Evolutionary conservation across 176 grass and related monocot genomes (phyloP).

Genomic region (Aechmea fasciata): DNA sequence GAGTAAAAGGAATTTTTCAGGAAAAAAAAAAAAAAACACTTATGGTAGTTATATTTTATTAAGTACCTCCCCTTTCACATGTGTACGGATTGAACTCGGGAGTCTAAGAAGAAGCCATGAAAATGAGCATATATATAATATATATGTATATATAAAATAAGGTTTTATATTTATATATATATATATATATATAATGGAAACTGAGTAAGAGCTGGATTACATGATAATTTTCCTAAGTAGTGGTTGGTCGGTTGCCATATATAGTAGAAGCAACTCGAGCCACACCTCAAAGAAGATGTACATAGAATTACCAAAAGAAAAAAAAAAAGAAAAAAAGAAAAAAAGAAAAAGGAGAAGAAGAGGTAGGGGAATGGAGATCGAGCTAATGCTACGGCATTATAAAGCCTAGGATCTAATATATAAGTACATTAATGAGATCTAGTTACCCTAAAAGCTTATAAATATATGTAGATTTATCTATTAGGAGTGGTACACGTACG

Average conservation of each 20-base stretch:
- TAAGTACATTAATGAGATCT: conserved; percentile 26
- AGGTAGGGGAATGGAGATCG: conserved; percentile 9
- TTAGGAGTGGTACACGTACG: not conserved
- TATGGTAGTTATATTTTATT: not conserved
- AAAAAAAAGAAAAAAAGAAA: conserved; percentile 9
- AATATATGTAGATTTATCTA: conserved; percentile 8
- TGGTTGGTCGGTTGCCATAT: conserved; percentile 97
- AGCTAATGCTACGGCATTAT: not conserved
- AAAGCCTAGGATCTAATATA: not conserved
- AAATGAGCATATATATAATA: not conserved
- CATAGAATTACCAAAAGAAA: conserved; percentile 11
- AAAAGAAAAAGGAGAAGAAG: conserved; percentile 1
- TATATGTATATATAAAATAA: not conserved
- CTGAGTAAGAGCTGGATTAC: conserved; percentile 19
- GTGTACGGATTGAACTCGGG: conserved; percentile 13
- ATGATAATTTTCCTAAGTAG: conserved; percentile 42
- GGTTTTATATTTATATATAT: conserved; percentile 2
- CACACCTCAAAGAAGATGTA: conserved; percentile 53
- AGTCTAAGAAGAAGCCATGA: conserved; percentile 9
- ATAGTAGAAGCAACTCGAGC: conserved; percentile 79
- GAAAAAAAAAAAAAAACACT: not conserved
- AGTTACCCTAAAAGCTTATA: conserved; percentile 40
- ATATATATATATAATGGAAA: conserved; percentile 1
- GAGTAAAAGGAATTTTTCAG: not conserved
- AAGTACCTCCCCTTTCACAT: conserved; percentile 25